Evolutionary conservation across 176 grass and related monocot species (phyloP).

Genomic region (Alopecurus myosuroides): DNA sequence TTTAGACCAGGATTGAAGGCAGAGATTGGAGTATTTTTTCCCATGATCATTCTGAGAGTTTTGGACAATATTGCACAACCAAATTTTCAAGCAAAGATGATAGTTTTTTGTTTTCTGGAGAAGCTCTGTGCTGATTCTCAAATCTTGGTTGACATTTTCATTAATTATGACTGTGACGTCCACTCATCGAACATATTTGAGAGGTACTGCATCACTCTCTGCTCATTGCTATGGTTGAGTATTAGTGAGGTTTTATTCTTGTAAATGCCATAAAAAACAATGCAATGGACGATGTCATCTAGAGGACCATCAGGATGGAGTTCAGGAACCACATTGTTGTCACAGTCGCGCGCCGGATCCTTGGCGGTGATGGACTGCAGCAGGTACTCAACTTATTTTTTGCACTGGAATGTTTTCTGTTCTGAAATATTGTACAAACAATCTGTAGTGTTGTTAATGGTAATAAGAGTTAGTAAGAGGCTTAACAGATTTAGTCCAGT

Average conservation of each 20-base stretch:
- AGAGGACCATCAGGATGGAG: no score
- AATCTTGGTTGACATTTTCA: conserved; percentile 97
- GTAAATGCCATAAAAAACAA: background rate
- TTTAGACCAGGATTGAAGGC: conserved; percentile 98
- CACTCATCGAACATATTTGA: conserved; percentile 99
- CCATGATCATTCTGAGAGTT: conserved; percentile 97
- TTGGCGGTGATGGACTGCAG: no score
- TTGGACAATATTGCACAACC: conserved; percentile 96
- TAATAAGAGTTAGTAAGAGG: background rate
- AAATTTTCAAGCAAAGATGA: conserved; percentile 99
- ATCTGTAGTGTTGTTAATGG: background rate
- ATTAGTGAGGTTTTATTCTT: conserved; percentile 33
- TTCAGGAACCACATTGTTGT: no score
- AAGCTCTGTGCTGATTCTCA: conserved; percentile 92
- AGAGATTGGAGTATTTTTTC: conserved; percentile 98
- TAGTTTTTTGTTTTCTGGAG: conserved; percentile 93
- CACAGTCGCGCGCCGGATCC: no score
- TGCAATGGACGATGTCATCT: no score
- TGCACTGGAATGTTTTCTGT: conserved; percentile 5
- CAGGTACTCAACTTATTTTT: conserved; percentile 49
- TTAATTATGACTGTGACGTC: conserved; percentile 98
- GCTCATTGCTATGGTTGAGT: conserved; percentile 12
- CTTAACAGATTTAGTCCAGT: background rate
- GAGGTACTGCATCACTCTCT: conserved; percentile 46
- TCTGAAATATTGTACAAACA: background rate